Evolutionary conservation across 345 rosid species (phyloP).

Genomic region (Pistacia integerrima): DNA sequence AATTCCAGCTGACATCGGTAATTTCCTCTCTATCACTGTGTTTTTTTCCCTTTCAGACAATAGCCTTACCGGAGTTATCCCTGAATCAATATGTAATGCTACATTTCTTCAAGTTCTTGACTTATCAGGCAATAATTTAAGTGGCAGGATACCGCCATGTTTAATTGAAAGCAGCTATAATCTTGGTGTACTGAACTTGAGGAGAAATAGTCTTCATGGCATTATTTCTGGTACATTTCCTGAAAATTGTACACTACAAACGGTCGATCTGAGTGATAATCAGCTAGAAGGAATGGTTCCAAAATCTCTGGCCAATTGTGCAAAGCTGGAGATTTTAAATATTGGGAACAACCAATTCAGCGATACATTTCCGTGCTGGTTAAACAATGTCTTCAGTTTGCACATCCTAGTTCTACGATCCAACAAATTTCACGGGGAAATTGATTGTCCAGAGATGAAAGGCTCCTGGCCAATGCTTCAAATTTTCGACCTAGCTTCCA

Average conservation of each 20-base stretch:
- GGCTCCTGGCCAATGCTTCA: constrained; percentile 17
- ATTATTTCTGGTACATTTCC: constrained; percentile 20
- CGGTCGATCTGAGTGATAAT: constrained; percentile 28
- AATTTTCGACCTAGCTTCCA: too few species aligned
- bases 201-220: constrained; percentile 27
- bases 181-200: constrained; percentile 20
- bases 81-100: constrained; percentile 3
- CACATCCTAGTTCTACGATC: constrained; percentile 17
- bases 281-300: constrained; percentile 23
- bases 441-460: constrained; percentile 24
- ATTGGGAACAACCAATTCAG: constrained; percentile 37
- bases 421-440: not conserved
- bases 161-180: too few species aligned
- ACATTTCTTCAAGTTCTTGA: too few species aligned
- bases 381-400: constrained; percentile 14
- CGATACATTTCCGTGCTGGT: constrained; percentile 31
- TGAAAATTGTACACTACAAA: too few species aligned
- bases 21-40: not conserved
- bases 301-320: constrained; percentile 22
- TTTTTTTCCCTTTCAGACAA: constrained; percentile 13
- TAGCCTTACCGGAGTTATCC: constrained; percentile 33
- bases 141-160: too few species aligned
- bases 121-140: too few species aligned
- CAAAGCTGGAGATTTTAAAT: constrained; percentile 35
- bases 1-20: constrained; percentile 8